Conservation (phyloP, 1,284 basidiomycete genomes). For the Gastroboletus turbinatus region DNA sequence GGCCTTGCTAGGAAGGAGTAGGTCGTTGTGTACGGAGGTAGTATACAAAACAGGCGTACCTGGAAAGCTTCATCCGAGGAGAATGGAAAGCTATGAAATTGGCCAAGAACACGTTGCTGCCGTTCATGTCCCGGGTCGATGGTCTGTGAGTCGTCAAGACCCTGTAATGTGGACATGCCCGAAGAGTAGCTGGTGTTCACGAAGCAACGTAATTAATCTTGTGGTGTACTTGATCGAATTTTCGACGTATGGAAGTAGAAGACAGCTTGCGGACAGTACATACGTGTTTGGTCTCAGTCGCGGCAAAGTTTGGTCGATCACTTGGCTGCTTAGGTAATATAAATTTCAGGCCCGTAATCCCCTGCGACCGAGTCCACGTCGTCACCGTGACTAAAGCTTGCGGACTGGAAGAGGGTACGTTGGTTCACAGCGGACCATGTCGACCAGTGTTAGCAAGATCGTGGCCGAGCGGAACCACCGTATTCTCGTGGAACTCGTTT, state of each 20-base stretch:
- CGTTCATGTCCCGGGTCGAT: slow-evolving; percentile 7
- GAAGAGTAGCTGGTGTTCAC: background rate
- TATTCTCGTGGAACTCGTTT: slow-evolving; percentile 61
- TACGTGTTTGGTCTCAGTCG: background rate
- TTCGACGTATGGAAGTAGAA: slow-evolving; percentile 1
- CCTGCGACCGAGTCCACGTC: background rate
- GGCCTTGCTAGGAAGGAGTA: slow-evolving; percentile 51
- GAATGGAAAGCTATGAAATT: slow-evolving; percentile 50
- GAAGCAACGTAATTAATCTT: slow-evolving; percentile 18
- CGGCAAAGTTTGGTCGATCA: slow-evolving; percentile 18
- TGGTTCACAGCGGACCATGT: slow-evolving; percentile 29
- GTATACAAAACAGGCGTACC: slow-evolving; percentile 37
- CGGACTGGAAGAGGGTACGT: background rate
- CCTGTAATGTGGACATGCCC: slow-evolving; percentile 22
- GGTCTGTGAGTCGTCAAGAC: slow-evolving; percentile 7
- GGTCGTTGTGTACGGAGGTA: background rate
- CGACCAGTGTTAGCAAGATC: slow-evolving; percentile 50
- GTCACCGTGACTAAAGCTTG: background rate
- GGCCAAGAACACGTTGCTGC: slow-evolving; percentile 30
- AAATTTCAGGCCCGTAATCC: background rate
- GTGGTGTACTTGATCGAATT: background rate
- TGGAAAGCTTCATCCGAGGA: slow-evolving; percentile 56
- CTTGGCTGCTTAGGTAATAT: slow-evolving; percentile 20
- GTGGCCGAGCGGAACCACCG: slow-evolving; percentile 69
- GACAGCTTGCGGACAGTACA: background rate